These are phyloP conservation scores for Stephania cephalantha DNA, from an alignment of 164 flowering plant species.

Conservation along the genomic window DNA sequence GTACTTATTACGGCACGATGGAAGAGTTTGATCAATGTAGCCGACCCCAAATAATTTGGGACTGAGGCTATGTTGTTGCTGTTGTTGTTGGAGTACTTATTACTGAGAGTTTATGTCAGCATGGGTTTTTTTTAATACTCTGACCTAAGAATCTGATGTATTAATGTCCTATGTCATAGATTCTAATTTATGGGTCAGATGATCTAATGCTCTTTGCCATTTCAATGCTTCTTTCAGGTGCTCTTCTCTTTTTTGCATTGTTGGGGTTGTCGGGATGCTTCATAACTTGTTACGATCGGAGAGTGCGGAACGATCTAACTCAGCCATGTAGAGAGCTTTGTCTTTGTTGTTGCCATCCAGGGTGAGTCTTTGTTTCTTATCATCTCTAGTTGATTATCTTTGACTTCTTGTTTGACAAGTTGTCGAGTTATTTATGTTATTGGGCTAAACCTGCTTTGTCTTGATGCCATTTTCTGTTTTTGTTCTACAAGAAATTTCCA, in stretches of 20 bases:
- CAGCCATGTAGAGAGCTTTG: slow-evolving; percentile 98
- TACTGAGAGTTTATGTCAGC: background rate
- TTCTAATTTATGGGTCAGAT: background rate
- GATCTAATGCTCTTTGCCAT: background rate
- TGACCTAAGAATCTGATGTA: background rate
- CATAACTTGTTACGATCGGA: slow-evolving; percentile 93
- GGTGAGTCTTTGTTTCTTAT: slow-evolving; percentile 37
- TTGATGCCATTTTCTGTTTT: background rate
- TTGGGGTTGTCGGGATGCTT: slow-evolving; percentile 96
- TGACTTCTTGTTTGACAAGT: background rate
- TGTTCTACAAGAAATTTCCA: no score
- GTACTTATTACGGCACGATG: no score
- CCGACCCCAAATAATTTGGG: no score
- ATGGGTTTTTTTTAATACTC: background rate
- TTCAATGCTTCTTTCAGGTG: slow-evolving; percentile 45
- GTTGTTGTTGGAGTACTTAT: no score
- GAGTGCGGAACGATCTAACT: slow-evolving; percentile 93
- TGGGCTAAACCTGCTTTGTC: background rate
- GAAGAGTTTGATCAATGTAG: no score
- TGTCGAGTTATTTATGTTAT: background rate
- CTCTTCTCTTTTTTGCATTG: slow-evolving; percentile 82
- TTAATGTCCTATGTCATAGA: background rate
- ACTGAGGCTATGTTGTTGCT: no score
- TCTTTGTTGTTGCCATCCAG: slow-evolving; percentile 98
- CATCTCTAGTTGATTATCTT: background rate